Evolutionary conservation across 2,329 filamentous ascomycete genomes (phyloP).

Genomic region (Didymella segeticola): DNA sequence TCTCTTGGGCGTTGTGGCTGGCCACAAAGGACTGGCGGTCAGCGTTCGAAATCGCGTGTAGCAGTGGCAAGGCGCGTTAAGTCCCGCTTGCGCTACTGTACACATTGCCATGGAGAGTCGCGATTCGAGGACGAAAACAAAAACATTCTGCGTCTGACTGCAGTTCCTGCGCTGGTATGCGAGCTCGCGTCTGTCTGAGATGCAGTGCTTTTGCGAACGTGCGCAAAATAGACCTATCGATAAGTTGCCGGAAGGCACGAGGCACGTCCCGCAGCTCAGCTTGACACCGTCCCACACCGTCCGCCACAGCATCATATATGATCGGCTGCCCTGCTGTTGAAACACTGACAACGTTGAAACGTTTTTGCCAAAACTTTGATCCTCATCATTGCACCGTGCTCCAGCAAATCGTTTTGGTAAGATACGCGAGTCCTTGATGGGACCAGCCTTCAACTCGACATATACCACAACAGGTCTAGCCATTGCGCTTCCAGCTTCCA

Average conservation of each 20-base stretch:
- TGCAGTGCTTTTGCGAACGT: constrained; percentile 8
- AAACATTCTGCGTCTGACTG: constrained; percentile 23
- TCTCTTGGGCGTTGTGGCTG: constrained; percentile 34
- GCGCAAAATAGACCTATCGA: constrained; percentile 26
- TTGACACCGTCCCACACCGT: constrained; percentile 14
- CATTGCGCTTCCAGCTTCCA: constrained; percentile 1
- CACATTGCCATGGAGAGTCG: constrained; percentile 31
- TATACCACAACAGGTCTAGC: constrained; percentile 6
- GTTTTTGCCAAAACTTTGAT: constrained; percentile 2
- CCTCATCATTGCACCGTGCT: constrained; percentile 5
- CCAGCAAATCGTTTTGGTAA: background rate
- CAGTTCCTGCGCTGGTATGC: constrained; percentile 26
- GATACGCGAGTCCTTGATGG: constrained; percentile 5
- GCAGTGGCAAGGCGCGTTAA: constrained; percentile 24
- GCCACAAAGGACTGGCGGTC: constrained; percentile 37
- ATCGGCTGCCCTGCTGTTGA: constrained; percentile 10
- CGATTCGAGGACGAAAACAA: constrained; percentile 41
- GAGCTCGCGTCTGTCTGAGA: constrained; percentile 30
- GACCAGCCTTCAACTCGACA: background rate
- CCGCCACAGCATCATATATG: constrained; percentile 21
- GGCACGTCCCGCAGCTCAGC: constrained; percentile 19
- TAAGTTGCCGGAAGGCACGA: constrained; percentile 25
- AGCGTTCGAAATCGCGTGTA: constrained; percentile 26
- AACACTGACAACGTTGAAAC: constrained; percentile 11
- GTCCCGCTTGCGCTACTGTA: constrained; percentile 14